These are phyloP conservation scores for Gynostemma pentaphyllum DNA, from an alignment of 306 rosid genomes.

Conservation along the genomic window DNA sequence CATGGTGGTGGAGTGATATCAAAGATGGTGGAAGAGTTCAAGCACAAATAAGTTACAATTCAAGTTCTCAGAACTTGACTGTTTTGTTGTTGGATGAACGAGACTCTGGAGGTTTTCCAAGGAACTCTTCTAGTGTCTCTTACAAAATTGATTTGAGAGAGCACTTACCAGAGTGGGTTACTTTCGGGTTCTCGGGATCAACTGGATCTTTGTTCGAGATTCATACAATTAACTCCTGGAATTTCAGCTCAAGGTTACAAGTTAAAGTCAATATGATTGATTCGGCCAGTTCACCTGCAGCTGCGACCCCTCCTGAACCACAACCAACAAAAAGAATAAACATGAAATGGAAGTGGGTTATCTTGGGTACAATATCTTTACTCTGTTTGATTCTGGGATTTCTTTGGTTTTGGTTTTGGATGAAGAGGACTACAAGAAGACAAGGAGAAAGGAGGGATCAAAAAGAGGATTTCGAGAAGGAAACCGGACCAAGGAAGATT, in stretches of 20 bases:
- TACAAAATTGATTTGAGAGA: background rate
- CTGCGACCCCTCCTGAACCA: background rate
- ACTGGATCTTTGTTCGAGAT: background rate
- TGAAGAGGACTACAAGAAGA: background rate
- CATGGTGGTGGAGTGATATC: constrained; percentile 7
- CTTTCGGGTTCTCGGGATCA: constrained; percentile 14
- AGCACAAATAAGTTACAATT: constrained; percentile 14
- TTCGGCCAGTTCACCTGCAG: background rate
- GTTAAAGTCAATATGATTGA: background rate
- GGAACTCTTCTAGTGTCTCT: background rate
- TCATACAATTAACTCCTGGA: constrained; percentile 6
- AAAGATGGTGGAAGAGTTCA: background rate
- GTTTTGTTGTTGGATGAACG: constrained; percentile 8
- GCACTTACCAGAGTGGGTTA: constrained; percentile 13
- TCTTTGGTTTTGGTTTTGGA: constrained; percentile 2
- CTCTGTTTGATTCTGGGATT: background rate
- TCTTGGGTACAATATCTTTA: background rate
- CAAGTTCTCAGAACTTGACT: constrained; percentile 13
- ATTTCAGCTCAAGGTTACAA: constrained; percentile 10
- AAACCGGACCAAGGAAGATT: constrained; percentile 31
- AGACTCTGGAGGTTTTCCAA: background rate
- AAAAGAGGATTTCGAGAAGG: constrained; percentile 26
- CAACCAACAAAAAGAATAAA: background rate
- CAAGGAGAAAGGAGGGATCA: background rate
- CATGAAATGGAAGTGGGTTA: background rate